Evolutionary conservation across 2,329 filamentous ascomycete genomes (phyloP).

Genomic region (Geosmithia flava): DNA sequence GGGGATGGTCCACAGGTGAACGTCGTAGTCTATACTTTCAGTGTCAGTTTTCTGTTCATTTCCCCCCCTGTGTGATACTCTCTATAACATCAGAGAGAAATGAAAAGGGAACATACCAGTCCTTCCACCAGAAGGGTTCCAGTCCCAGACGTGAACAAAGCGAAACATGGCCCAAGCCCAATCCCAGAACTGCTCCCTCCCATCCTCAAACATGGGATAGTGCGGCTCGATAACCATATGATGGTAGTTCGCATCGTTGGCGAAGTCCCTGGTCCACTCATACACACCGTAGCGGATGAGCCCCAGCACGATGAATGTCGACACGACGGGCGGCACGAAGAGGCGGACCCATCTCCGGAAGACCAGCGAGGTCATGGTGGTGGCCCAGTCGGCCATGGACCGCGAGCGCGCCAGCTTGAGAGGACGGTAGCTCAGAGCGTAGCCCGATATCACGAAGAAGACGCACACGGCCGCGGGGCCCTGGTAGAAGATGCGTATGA

Average conservation of each 20-base stretch:
- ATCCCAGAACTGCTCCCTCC: constrained; percentile 26
- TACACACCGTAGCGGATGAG: constrained; percentile 33
- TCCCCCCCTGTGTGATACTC: too few species aligned
- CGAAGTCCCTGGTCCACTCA: constrained; percentile 34
- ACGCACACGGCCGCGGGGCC: constrained; percentile 45
- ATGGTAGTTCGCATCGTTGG: constrained; percentile 26
- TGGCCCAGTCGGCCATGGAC: constrained; percentile 24
- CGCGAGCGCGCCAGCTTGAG: constrained; percentile 30
- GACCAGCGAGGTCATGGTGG: constrained; percentile 33
- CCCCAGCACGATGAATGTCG: constrained; percentile 32
- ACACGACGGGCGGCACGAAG: constrained; percentile 36
- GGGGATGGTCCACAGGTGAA: constrained; percentile 52
- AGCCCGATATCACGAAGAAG: constrained; percentile 52
- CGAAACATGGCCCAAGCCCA: constrained; percentile 35
- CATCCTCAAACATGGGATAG: constrained; percentile 22
- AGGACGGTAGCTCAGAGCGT: constrained; percentile 42
- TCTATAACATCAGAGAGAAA: too few species aligned
- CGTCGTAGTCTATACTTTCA: constrained; percentile 28
- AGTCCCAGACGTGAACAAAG: constrained; percentile 38
- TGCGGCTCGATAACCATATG: constrained; percentile 37
- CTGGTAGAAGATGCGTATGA: constrained; percentile 39
- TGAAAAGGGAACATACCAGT: constrained; percentile 20
- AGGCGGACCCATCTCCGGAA: constrained; percentile 40
- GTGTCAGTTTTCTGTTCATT: constrained; percentile 3
- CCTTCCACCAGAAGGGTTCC: constrained; percentile 32